phyloP scores from a whole-genome alignment of 352 stramenopile genomes.

The Stramenopiles sp. region DNA sequence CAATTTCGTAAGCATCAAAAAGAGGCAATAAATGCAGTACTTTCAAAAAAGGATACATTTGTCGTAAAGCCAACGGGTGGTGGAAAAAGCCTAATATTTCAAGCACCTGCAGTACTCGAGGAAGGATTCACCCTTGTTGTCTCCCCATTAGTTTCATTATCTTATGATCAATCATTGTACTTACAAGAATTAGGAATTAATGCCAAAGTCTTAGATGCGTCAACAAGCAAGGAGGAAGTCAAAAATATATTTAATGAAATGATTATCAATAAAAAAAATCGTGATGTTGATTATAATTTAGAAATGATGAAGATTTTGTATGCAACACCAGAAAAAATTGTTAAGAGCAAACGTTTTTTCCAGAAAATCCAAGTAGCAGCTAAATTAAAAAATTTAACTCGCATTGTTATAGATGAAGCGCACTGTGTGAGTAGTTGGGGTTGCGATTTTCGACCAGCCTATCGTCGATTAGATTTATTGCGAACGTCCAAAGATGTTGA shows the following conservation, averaged over 20 bases:
- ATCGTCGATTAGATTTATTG: not conserved
- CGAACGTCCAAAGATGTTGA: not conserved
- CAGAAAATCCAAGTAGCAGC: slow-evolving; percentile 59
- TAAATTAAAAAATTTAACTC: slow-evolving; percentile 39
- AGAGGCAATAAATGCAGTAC: slow-evolving; percentile 64
- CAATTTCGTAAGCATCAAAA: slow-evolving; percentile 64
- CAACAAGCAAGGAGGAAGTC: not conserved
- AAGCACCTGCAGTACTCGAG: slow-evolving; percentile 51
- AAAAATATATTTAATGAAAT: not conserved
- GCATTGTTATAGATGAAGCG: slow-evolving; percentile 77
- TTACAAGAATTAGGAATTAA: not conserved
- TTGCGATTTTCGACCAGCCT: slow-evolving; percentile 37
- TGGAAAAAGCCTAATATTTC: slow-evolving; percentile 63
- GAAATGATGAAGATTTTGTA: slow-evolving; percentile 1
- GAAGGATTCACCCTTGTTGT: slow-evolving; percentile 62
- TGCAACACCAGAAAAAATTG: slow-evolving; percentile 73
- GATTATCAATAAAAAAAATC: not conserved
- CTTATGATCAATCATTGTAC: slow-evolving; percentile 51
- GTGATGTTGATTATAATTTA: too few species aligned
- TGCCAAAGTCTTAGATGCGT: not conserved
- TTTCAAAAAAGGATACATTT: slow-evolving; percentile 60
- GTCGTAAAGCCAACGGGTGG: slow-evolving; percentile 73
- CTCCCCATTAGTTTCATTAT: slow-evolving; percentile 69
- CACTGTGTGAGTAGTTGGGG: slow-evolving; percentile 58
- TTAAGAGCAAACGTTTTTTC: slow-evolving; percentile 59